phyloP scores from a whole-genome alignment of 352 stramenopile genomes.

The Phytophthora colocasiae region DNA sequence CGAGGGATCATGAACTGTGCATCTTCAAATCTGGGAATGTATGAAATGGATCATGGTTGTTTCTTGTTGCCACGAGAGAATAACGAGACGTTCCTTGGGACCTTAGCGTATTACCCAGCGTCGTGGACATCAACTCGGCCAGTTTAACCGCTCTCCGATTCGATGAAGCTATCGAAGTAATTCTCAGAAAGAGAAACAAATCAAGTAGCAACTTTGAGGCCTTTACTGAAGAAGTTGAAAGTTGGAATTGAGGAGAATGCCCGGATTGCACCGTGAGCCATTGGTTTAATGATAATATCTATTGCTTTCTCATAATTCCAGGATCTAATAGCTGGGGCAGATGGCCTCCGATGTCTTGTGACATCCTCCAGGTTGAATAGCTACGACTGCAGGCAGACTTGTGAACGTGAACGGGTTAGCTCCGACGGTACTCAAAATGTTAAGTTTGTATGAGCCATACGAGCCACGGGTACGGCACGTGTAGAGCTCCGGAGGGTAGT shows the following conservation, averaged over 20 bases:
- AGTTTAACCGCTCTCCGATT: constrained; percentile 36
- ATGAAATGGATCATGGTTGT: constrained; percentile 1
- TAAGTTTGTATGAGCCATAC: constrained; percentile 46
- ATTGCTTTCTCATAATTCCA: constrained; percentile 15
- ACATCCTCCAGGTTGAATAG: constrained; percentile 27
- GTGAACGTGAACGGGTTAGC: constrained; percentile 31
- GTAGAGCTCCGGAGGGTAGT: constrained; percentile 45
- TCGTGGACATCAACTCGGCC: constrained; percentile 36
- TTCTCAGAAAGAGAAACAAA: no score
- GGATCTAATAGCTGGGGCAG: constrained; percentile 19
- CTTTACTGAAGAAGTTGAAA: no score
- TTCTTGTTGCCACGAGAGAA: constrained; percentile 19
- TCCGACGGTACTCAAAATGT: constrained; percentile 42
- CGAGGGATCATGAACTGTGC: constrained; percentile 17
- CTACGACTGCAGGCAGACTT: constrained; percentile 23
- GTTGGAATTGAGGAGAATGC: no score
- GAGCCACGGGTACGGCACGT: constrained; percentile 29
- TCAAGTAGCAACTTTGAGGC: no score
- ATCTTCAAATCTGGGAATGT: constrained; percentile 2
- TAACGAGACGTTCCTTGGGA: constrained; percentile 35
- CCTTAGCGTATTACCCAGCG: constrained; percentile 41
- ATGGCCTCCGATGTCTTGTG: constrained; percentile 25
- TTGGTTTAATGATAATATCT: no score
- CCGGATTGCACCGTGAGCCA: no score
- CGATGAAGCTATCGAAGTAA: neutral